A percentile compares a stretch with the other conserved stretches of the same genome.
phyloP scores from a whole-genome alignment of 1,284 basidiomycete species.

The Puccinia hordei region DNA sequence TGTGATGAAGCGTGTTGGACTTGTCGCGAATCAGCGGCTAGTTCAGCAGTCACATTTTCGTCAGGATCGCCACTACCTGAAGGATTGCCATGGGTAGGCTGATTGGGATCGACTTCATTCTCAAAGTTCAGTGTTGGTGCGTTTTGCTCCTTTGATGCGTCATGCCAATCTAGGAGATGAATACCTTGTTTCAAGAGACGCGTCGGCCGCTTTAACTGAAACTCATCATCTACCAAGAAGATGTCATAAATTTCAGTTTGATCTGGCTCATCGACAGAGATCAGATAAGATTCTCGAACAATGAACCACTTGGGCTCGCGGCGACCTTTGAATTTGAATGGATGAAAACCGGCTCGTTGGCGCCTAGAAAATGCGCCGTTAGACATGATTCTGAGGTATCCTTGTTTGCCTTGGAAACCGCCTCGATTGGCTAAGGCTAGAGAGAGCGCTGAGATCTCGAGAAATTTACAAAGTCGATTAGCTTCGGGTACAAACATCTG shows the following conservation, averaged over 20 bases:
- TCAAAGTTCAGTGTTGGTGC: constrained; percentile 20
- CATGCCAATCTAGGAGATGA: constrained; percentile 54
- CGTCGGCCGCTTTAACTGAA: constrained; percentile 71
- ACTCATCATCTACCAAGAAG: constrained; percentile 87
- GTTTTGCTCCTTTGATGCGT: constrained; percentile 50
- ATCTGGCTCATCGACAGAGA: constrained; percentile 82
- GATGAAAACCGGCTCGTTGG: constrained; percentile 59
- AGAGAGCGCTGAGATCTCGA: constrained; percentile 88
- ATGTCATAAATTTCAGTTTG: constrained; percentile 84
- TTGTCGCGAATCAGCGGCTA: constrained; percentile 53
- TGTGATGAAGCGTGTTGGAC: constrained; percentile 66
- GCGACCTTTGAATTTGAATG: constrained; percentile 69
- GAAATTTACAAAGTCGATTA: constrained; percentile 88
- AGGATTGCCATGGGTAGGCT: constrained; percentile 6
- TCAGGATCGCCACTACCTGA: constrained; percentile 61
- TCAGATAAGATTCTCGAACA: constrained; percentile 87
- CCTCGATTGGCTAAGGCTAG: constrained; percentile 79
- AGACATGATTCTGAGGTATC: constrained; percentile 69
- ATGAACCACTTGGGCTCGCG: constrained; percentile 86
- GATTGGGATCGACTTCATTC: constrained; percentile 28
- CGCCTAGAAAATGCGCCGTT: constrained; percentile 59
- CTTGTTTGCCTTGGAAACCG: constrained; percentile 80
- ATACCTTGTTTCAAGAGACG: constrained; percentile 59
- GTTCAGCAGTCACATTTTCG: constrained; percentile 53
- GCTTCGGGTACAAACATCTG: constrained; percentile 96